phyloP scores from a whole-genome alignment of 2,329 filamentous ascomycete species.

The Hirsutella thompsonii region DNA sequence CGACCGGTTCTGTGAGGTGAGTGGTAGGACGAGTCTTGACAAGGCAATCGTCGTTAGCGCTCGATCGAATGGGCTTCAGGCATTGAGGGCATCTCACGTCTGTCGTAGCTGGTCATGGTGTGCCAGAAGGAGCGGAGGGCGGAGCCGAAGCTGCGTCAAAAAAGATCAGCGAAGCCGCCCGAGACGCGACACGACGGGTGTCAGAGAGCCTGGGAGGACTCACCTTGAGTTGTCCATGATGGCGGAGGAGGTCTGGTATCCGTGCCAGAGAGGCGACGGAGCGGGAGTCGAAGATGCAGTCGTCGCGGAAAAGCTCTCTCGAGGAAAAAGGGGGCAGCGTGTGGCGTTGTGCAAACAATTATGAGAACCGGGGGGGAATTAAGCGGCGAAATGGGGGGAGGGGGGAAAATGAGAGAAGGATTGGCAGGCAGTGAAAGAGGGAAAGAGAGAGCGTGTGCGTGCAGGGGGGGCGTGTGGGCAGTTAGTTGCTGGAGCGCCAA shows the following conservation, averaged over 20 bases:
- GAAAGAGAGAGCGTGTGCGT: too few relatives aligned
- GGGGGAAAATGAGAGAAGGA: background rate
- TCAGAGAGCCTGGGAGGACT: constrained; percentile 5
- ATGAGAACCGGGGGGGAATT: background rate
- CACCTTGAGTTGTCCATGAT: constrained; percentile 17
- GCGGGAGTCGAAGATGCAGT: background rate
- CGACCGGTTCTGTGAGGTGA: constrained; percentile 84
- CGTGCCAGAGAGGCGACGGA: constrained; percentile 3
- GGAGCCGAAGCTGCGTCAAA: constrained; percentile 43
- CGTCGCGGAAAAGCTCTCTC: background rate
- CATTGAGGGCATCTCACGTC: constrained; percentile 36
- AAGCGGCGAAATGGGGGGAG: background rate
- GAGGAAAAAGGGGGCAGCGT: background rate
- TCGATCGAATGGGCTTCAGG: background rate
- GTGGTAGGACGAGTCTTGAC: constrained; percentile 79
- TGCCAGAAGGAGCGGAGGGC: constrained; percentile 93
- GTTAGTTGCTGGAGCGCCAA: background rate
- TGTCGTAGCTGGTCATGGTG: constrained; percentile 62
- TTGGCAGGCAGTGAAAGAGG: too few relatives aligned
- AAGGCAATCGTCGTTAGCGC: constrained; percentile 1
- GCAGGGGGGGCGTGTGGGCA: background rate
- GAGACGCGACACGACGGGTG: background rate
- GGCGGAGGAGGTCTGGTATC: constrained; percentile 8
- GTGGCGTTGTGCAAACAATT: constrained; percentile 1
- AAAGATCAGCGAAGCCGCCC: constrained; percentile 8